phyloP scores from a whole-genome alignment of 2,329 filamentous ascomycete genomes.

The Fusarium subtropicale region DNA sequence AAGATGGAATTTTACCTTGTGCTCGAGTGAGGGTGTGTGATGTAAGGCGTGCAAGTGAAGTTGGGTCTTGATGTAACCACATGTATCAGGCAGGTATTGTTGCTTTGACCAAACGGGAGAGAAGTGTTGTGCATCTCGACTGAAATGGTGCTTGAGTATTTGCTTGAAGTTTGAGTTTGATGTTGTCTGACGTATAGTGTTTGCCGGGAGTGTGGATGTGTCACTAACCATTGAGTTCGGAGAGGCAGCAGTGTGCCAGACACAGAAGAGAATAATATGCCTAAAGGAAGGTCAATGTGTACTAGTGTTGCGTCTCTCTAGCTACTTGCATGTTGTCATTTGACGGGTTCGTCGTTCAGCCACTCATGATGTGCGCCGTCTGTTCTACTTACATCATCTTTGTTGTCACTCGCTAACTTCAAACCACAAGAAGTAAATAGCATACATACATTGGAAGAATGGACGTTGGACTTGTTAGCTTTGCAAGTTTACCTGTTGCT shows the following conservation, averaged over 20 bases:
- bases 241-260: neutral
- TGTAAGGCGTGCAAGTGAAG: neutral
- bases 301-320: neutral
- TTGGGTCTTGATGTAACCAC: neutral
- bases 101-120: neutral
- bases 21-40: neutral
- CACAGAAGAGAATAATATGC: neutral
- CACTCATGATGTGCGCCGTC: neutral
- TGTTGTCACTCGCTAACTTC: too few relatives aligned
- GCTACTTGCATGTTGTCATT: neutral
- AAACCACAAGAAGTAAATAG: too few relatives aligned
- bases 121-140: too few relatives aligned
- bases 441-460: too few relatives aligned
- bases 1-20: slow-evolving; percentile 27
- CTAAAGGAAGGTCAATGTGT: neutral
- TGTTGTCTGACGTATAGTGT: neutral
- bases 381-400: too few relatives aligned
- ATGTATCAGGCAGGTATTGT: too few relatives aligned
- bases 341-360: neutral
- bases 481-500: too few relatives aligned
- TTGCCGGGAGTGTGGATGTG: neutral
- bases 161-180: neutral
- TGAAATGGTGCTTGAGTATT: neutral
- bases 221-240: neutral
- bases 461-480: too few relatives aligned